Conservation (phyloP, 345 rosid genomes). For the Eutrema yunnanense region DNA sequence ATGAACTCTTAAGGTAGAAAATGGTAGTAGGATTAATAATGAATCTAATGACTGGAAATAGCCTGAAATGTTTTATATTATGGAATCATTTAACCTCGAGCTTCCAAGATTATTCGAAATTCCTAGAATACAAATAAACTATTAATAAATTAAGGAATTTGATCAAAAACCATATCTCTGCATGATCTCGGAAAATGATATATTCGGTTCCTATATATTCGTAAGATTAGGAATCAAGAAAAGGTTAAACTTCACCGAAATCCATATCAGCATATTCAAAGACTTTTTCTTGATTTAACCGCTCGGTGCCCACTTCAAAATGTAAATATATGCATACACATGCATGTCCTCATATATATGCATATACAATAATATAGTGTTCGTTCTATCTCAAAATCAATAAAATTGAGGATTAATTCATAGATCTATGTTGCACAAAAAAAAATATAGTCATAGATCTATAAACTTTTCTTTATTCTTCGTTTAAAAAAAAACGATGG, state of each 20-base stretch:
- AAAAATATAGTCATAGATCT: not conserved
- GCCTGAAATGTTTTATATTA: not conserved
- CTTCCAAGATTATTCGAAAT: not conserved
- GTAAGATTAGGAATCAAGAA: constrained; percentile 4
- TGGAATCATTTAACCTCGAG: not conserved
- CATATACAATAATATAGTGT: not conserved
- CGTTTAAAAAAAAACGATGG: not conserved
- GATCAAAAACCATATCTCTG: constrained; percentile 19
- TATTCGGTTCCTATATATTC: constrained; percentile 10
- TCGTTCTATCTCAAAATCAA: not conserved
- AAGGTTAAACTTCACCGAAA: constrained; percentile 9
- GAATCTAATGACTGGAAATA: not conserved
- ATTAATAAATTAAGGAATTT: constrained; percentile 5
- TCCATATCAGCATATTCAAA: constrained; percentile 10
- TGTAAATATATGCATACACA: not conserved
- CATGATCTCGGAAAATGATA: not conserved
- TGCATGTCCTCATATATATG: not conserved
- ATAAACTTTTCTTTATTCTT: not conserved
- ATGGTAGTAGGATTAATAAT: not conserved
- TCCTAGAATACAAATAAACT: constrained; percentile 4
- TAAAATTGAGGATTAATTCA: not conserved
- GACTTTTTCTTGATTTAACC: not conserved
- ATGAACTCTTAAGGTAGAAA: not conserved
- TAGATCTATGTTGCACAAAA: not conserved
- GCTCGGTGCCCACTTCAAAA: not conserved